phyloP scores from a whole-genome alignment of 495 filamentous ascomycete species.

The Hypoxylon fuscum region DNA sequence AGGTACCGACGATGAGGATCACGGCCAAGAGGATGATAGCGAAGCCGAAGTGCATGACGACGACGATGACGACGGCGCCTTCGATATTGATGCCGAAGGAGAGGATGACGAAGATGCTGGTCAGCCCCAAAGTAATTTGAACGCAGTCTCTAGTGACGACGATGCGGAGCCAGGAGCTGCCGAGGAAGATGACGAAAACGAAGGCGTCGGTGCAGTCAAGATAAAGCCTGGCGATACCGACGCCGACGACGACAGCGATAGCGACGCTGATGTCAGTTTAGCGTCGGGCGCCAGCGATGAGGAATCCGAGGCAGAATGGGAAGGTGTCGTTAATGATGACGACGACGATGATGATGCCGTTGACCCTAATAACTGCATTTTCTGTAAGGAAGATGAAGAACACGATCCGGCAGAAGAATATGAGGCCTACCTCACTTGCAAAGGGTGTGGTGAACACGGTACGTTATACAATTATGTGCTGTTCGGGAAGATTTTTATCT shows the following conservation, averaged over 20 bases:
- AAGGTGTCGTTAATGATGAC: constrained; percentile 71
- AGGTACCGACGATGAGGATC: constrained; percentile 52
- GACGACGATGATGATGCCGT: constrained; percentile 74
- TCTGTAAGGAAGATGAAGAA: constrained; percentile 84
- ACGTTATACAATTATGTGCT: constrained; percentile 53
- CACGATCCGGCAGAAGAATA: constrained; percentile 88
- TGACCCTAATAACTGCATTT: constrained; percentile 75
- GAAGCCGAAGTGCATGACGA: constrained; percentile 53
- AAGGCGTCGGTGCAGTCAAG: constrained; percentile 81
- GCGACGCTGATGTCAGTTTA: constrained; percentile 42
- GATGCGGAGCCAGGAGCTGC: constrained; percentile 46
- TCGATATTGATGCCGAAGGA: constrained; percentile 45
- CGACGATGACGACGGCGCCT: constrained; percentile 51
- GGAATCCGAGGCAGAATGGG: constrained; percentile 71
- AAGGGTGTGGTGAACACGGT: constrained; percentile 89
- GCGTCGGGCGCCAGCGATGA: constrained; percentile 59
- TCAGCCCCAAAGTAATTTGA: constrained; percentile 16
- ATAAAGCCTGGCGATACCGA: constrained; percentile 65
- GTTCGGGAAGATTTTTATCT: constrained; percentile 45
- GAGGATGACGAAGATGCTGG: constrained; percentile 56
- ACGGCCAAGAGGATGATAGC: constrained; percentile 52
- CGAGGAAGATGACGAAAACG: constrained; percentile 62
- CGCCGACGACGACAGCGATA: constrained; percentile 55
- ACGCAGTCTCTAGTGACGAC: constrained; percentile 43
- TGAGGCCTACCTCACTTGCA: constrained; percentile 83